Conservation (phyloP, 1,284 basidiomycete genomes). For the Laetiporus sulphureus region DNA sequence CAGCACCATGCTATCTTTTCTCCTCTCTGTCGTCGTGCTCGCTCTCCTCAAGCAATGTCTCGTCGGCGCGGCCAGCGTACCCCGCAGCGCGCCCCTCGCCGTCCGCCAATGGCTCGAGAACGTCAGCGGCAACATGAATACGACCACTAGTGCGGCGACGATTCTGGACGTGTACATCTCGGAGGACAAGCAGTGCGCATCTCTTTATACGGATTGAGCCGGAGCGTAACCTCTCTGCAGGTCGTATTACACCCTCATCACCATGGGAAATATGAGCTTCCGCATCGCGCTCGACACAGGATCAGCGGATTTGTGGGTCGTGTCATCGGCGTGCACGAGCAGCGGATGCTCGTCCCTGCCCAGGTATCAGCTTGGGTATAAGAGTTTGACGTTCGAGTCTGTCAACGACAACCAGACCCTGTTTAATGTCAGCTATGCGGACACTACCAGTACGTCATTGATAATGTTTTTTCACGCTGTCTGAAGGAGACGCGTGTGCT, state of each 20-base stretch:
- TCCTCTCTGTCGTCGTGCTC: conserved; percentile 13
- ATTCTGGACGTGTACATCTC: conserved; percentile 24
- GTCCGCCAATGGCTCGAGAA: conserved; percentile 19
- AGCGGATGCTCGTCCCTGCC: conserved; percentile 48
- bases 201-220: background rate
- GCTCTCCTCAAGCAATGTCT: conserved; percentile 15
- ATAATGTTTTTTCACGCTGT: conserved; percentile 2
- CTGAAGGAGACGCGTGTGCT: background rate
- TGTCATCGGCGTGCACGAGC: conserved; percentile 56
- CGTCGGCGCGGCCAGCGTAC: background rate
- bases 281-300: conserved; percentile 70
- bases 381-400: conserved; percentile 54
- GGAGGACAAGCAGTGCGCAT: conserved; percentile 25
- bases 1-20: conserved; percentile 15
- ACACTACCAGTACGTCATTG: conserved; percentile 49
- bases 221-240: conserved; percentile 25
- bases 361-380: conserved; percentile 57
- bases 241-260: conserved; percentile 58
- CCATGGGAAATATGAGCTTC: conserved; percentile 54
- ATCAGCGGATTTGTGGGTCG: conserved; percentile 70
- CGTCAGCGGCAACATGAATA: conserved; percentile 14
- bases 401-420: conserved; percentile 53
- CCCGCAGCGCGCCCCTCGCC: conserved; percentile 4
- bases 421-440: conserved; percentile 57
- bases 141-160: conserved; percentile 17